Evolutionary conservation across 139 green algal species (phyloP).

Genomic region (Volvox africanus): DNA sequence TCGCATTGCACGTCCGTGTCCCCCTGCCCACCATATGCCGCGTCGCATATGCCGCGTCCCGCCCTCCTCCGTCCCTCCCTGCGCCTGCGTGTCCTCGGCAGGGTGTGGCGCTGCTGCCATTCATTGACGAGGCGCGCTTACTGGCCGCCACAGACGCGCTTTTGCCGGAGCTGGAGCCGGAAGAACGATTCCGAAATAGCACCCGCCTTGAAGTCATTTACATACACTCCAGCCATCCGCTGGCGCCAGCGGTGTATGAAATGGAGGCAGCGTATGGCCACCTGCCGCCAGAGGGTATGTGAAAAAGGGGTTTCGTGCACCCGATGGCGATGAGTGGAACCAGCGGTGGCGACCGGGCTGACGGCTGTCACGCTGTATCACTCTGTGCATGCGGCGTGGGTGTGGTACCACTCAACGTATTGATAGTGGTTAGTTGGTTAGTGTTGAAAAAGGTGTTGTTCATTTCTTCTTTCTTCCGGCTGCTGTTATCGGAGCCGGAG

Average conservation of each 20-base stretch:
- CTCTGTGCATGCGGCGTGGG: no score
- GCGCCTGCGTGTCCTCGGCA: conserved; percentile 49
- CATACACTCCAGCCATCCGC: conserved; percentile 77
- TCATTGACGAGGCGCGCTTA: conserved; percentile 91
- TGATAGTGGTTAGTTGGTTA: no score
- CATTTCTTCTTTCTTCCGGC: no score
- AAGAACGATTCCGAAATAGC: conserved; percentile 50
- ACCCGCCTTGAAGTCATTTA: conserved; percentile 73
- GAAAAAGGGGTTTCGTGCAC: no score
- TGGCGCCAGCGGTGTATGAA: conserved; percentile 80
- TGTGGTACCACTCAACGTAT: no score
- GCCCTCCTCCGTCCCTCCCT: background rate
- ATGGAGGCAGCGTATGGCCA: conserved; percentile 67
- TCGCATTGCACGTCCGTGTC: background rate
- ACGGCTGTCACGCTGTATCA: no score
- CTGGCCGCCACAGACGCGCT: conserved; percentile 41
- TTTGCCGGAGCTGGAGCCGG: conserved; percentile 58
- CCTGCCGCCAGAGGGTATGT: conserved; percentile 37
- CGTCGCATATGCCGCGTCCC: background rate
- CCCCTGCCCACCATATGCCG: background rate
- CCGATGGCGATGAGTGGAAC: no score
- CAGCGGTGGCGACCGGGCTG: no score
- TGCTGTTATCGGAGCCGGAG: no score
- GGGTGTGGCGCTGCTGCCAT: conserved; percentile 98
- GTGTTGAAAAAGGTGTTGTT: no score